These are phyloP conservation scores for Teunomyces panamensis DNA, from an alignment of 805 yeast genomes.

Conservation along the genomic window DNA sequence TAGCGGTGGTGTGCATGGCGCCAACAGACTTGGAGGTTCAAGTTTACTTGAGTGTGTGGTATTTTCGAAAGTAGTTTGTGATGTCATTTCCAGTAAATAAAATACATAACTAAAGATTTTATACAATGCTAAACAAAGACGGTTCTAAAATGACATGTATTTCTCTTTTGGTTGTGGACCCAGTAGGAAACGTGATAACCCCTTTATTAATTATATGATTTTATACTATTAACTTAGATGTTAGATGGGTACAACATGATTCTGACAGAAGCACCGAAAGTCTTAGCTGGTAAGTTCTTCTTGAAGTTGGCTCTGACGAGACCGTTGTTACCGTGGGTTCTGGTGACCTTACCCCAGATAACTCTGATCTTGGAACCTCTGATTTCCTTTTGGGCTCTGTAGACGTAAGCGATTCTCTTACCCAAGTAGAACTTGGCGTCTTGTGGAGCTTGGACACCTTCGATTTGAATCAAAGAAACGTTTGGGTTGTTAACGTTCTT, in stretches of 20 bases:
- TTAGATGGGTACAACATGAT: slow-evolving; percentile 99
- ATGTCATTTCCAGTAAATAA: slow-evolving; percentile 2
- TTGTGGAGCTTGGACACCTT: slow-evolving; percentile 87
- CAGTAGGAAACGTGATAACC: slow-evolving; percentile 3
- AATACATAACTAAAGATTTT: background rate
- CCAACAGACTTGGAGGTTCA: slow-evolving; percentile 58
- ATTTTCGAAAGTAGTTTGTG: slow-evolving; percentile 45
- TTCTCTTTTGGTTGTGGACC: background rate
- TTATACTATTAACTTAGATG: slow-evolving; percentile 61
- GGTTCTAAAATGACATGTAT: background rate
- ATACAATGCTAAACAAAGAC: background rate
- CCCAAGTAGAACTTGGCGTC: slow-evolving; percentile 99
- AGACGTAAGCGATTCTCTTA: slow-evolving; percentile 98
- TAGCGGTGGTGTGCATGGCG: slow-evolving; percentile 69
- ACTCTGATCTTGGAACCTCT: slow-evolving; percentile 99
- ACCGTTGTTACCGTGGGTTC: slow-evolving; percentile 99
- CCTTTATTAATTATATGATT: slow-evolving; percentile 4
- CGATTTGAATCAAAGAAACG: slow-evolving; percentile 94
- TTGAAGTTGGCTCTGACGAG: slow-evolving; percentile 98
- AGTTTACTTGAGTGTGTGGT: slow-evolving; percentile 60
- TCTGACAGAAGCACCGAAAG: slow-evolving; percentile 99
- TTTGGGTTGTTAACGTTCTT: slow-evolving; percentile 98
- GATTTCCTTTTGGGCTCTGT: slow-evolving; percentile 97
- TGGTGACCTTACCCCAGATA: slow-evolving; percentile 98
- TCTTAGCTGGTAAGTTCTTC: slow-evolving; percentile 98